Base-by-base conservation (phyloP, 495 filamentous ascomycete genomes). In the Aspergillus nanangensis region DNA sequence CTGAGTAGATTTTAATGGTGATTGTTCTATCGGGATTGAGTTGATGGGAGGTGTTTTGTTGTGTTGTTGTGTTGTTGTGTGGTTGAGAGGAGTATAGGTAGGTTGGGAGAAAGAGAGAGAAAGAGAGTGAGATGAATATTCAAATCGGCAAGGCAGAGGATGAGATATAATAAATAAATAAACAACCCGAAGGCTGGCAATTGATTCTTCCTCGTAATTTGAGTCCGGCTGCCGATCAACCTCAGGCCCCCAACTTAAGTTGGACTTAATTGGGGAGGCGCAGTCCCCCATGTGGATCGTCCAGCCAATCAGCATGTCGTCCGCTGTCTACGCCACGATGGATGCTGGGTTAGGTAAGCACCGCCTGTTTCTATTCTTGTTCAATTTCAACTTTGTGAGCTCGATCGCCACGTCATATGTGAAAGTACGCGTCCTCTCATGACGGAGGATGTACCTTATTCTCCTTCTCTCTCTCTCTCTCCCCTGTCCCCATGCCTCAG, bases 331-430 rank as follows among this genome's bases (percentile, higher is more conserved):
- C 45, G 45, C 45, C 45, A 47, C 45, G 37, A 34, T 47, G 25
- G 11, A 29, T n/a, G 25, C 25, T 5, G 25, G 7, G 25, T 29
- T 29, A 29, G 25, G 25, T 29, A 29, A 29, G 25, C 25, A 29
- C 25, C 11, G 25, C 25, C 20, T 41, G 45, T 47, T 47, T 47
- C 45, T 47, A 47, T 40, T 31, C 7, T 39, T 23, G 37, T 23
- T 23, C 27, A 44, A 14, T 45, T 25, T 33, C 27, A 41, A 41
- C 39, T 46, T 43, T 53, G 39, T 31, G 14, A 53, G 51, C 45
- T 45, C 41, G 48, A 49, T 42, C 51, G 45, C 51, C 51, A 53
- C 51, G 51, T 53, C 51, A 49, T 29, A 41, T 24, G 45, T 35
- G 41, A 37, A 36, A 5, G 25, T 45, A 52, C 50, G 50, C 50